These are phyloP conservation scores for Corynascus novoguineensis DNA, from an alignment of 495 filamentous ascomycete genomes.

Conservation along the genomic window DNA sequence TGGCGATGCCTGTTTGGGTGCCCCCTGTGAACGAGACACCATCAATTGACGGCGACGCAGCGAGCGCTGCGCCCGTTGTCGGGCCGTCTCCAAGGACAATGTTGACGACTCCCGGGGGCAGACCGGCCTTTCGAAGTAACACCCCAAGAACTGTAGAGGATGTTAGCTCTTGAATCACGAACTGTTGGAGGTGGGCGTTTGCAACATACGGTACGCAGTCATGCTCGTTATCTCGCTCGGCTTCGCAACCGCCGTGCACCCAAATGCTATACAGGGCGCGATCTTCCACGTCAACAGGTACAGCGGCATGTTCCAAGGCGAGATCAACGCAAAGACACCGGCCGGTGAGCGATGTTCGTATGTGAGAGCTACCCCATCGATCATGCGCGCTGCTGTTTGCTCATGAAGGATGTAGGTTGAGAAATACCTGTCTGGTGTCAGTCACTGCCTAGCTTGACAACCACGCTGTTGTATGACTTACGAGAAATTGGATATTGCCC, in stretches of 20 bases:
- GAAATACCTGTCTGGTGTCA: constrained; percentile 20
- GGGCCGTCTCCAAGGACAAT: constrained; percentile 47
- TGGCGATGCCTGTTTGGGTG: constrained; percentile 35
- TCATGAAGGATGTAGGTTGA: constrained; percentile 30
- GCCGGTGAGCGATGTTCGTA: constrained; percentile 29
- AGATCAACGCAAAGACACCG: constrained; percentile 27
- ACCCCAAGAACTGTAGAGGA: constrained; percentile 28
- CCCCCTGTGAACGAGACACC: constrained; percentile 54
- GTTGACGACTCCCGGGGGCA: constrained; percentile 50
- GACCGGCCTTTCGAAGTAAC: constrained; percentile 40
- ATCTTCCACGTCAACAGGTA: constrained; percentile 30
- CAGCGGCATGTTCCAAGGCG: constrained; percentile 31
- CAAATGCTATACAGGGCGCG: constrained; percentile 28
- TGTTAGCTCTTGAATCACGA: constrained; percentile 7
- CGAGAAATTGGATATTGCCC: constrained; percentile 28
- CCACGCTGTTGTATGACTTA: background rate
- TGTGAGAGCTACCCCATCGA: constrained; percentile 22
- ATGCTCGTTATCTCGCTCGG: constrained; percentile 33
- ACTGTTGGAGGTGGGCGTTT: background rate
- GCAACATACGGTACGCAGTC: constrained; percentile 44
- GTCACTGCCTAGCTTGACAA: background rate
- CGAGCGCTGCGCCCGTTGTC: constrained; percentile 46
- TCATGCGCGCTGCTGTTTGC: constrained; percentile 22
- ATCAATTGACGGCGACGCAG: constrained; percentile 40
- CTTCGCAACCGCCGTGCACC: constrained; percentile 28